phyloP scores from a whole-genome alignment of 768 basidiomycete species.

The Tulasnella sp. region DNA sequence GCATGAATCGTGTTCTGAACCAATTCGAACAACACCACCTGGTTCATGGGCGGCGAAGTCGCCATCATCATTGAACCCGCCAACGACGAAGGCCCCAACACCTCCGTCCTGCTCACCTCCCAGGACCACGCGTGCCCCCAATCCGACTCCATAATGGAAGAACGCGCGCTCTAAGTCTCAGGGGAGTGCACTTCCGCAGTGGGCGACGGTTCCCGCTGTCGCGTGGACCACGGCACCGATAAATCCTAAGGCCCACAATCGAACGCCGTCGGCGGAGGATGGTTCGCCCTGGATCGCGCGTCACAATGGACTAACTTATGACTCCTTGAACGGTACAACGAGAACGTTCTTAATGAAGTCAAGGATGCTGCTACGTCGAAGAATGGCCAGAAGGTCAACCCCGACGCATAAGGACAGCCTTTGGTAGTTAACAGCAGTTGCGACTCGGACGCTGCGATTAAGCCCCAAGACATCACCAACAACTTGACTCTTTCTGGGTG shows the following conservation, averaged over 20 bases:
- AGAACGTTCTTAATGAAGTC: conserved; percentile 25
- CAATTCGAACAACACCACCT: conserved; percentile 39
- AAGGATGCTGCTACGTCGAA: neutral
- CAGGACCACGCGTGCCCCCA: conserved; percentile 59
- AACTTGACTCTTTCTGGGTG: conserved; percentile 38
- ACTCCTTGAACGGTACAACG: no score
- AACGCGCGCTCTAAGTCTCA: neutral
- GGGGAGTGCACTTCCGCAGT: neutral
- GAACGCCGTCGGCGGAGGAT: conserved; percentile 28
- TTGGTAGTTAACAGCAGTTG: conserved; percentile 34
- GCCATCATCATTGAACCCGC: conserved; percentile 45
- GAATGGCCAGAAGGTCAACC: conserved; percentile 7
- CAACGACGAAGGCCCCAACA: conserved; percentile 34
- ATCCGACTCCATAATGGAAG: conserved; percentile 34
- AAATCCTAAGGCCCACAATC: conserved; percentile 30
- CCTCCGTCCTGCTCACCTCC: conserved; percentile 27
- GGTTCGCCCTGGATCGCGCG: neutral
- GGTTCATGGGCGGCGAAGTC: conserved; percentile 52
- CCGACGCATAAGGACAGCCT: conserved; percentile 34
- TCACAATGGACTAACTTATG: no score
- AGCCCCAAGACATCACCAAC: conserved; percentile 38
- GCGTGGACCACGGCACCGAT: conserved; percentile 14
- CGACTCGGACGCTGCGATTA: conserved; percentile 35
- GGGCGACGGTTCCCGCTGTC: conserved; percentile 31
- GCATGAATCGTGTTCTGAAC: conserved; percentile 55